phyloP scores from a whole-genome alignment of 495 filamentous ascomycete genomes.

The Penicillium chermesinum region DNA sequence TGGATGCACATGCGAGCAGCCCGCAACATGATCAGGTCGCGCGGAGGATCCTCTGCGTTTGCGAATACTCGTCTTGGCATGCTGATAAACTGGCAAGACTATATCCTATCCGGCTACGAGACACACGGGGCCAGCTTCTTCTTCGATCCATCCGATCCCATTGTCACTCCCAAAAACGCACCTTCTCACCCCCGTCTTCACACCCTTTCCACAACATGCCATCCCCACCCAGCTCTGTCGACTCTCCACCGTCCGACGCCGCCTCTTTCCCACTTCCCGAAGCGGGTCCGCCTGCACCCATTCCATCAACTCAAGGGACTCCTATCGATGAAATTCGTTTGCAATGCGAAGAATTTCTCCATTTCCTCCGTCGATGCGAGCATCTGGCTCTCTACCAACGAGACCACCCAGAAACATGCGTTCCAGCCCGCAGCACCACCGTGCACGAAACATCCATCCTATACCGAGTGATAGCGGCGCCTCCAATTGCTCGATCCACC shows the following conservation, averaged over 20 bases:
- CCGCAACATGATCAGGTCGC: conserved; percentile 33
- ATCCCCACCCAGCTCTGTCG: conserved; percentile 22
- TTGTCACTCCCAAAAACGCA: neutral
- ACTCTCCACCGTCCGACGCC: conserved; percentile 13
- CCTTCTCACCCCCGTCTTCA: neutral
- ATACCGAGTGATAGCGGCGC: conserved; percentile 27
- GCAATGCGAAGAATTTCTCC: conserved; percentile 35
- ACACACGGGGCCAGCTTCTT: conserved; percentile 30
- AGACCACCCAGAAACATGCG: conserved; percentile 12
- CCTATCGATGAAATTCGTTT: conserved; percentile 28
- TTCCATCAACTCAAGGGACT: neutral
- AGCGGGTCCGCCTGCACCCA: neutral
- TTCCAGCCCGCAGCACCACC: conserved; percentile 19
- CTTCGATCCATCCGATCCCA: conserved; percentile 19
- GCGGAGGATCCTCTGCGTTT: conserved; percentile 35
- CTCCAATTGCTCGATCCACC: conserved; percentile 26
- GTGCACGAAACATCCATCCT: conserved; percentile 25
- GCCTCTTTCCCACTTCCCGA: conserved; percentile 1
- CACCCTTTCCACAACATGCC: conserved; percentile 13
- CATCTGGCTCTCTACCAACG: conserved; percentile 28
- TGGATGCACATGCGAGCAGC: conserved; percentile 39
- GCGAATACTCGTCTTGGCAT: conserved; percentile 34
- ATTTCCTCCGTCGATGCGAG: conserved; percentile 35
- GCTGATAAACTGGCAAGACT: conserved; percentile 43
- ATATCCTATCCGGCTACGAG: conserved; percentile 38